Conservation (phyloP, 208 protist genomes). For the Paratrypanosoma confusum region DNA sequence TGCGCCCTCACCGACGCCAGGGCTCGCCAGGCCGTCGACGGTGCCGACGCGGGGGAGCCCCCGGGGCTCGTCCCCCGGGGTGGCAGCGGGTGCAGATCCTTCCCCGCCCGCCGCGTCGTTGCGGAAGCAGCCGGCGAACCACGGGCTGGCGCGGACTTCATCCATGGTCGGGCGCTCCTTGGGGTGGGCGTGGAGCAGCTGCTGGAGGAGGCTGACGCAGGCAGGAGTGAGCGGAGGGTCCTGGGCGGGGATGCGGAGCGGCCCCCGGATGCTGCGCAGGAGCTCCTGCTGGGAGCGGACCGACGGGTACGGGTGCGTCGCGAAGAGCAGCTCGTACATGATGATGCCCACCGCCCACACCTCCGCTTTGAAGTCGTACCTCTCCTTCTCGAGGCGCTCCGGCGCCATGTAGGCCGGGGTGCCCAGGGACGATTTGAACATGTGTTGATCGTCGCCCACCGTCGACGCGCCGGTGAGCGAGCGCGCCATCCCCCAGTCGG, state of each 20-base stretch:
- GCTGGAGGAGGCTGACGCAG: conserved; percentile 47
- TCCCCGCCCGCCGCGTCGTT: too few species aligned
- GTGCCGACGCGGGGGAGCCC: too few species aligned
- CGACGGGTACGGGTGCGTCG: conserved; percentile 19
- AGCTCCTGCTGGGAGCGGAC: conserved; percentile 23
- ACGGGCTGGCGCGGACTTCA: conserved; percentile 50
- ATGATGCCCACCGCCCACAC: conserved; percentile 71
- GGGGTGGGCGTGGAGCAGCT: conserved; percentile 49
- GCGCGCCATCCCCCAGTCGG: conserved; percentile 56
- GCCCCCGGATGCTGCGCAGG: conserved; percentile 8
- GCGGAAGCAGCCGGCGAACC: too few species aligned
- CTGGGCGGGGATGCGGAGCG: conserved; percentile 4
- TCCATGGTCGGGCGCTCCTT: conserved; percentile 34
- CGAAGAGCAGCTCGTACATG: conserved; percentile 66
- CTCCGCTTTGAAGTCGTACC: conserved; percentile 63
- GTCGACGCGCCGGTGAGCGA: background rate
- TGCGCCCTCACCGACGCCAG: too few species aligned
- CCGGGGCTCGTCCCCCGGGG: too few species aligned
- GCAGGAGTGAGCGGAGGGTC: too few species aligned
- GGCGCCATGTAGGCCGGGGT: conserved; percentile 67
- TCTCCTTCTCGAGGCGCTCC: conserved; percentile 38
- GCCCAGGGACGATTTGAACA: conserved; percentile 53
- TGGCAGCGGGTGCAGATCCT: too few species aligned
- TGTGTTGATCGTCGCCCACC: background rate
- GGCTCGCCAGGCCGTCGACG: too few species aligned